Conservation (phyloP, 345 rosid species). For the Durio zibethinus region DNA sequence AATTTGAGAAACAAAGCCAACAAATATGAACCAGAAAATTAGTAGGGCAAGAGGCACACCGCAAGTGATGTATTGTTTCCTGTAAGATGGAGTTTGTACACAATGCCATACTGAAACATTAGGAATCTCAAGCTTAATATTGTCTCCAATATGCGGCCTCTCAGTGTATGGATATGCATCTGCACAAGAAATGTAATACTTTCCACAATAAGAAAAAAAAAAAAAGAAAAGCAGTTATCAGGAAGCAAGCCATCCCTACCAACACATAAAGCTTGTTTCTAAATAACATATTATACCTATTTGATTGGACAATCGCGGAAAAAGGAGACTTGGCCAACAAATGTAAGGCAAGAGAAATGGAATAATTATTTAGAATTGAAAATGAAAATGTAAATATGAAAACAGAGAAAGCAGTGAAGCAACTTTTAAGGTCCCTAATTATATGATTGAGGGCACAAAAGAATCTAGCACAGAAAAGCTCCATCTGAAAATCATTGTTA, state of each 20-base stretch:
- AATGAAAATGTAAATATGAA: not conserved
- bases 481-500: not conserved
- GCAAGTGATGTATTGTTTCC: conserved; percentile 63
- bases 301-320: not conserved
- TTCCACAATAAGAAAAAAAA: conserved; percentile 3
- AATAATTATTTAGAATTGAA: not conserved
- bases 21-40: not conserved
- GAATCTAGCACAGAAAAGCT: not conserved
- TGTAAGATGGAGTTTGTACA: conserved; percentile 86
- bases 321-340: not conserved
- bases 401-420: not conserved
- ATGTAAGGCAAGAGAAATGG: not conserved
- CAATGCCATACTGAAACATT: conserved; percentile 89
- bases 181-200: conserved; percentile 31
- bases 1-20: not conserved
- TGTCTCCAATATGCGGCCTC: conserved; percentile 93
- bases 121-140: conserved; percentile 84
- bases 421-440: not conserved
- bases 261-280: conserved; percentile 6
- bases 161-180: conserved; percentile 84
- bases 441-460: not conserved
- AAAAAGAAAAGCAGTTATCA: not conserved
- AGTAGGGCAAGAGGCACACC: conserved; percentile 42
- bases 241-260: not conserved
- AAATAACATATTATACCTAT: not conserved